phyloP scores from a whole-genome alignment of 805 yeast species.

The Zygosaccharomyces kombuchaensis region DNA sequence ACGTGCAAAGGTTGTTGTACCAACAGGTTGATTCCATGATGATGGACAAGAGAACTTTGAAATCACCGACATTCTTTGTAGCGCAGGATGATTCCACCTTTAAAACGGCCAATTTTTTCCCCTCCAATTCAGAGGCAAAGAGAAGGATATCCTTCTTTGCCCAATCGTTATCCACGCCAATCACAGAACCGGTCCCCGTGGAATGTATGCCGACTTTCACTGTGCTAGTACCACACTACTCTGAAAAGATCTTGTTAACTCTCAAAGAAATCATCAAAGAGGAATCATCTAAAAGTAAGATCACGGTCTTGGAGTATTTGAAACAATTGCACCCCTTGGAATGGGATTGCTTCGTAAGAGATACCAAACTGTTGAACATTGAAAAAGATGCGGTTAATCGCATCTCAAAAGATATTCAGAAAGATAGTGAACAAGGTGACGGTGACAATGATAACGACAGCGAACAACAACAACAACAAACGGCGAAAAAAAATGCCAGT shows the following conservation, averaged over 20 bases:
- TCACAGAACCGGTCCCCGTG: slow-evolving; percentile 65
- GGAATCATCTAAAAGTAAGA: slow-evolving; percentile 53
- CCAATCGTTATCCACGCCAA: slow-evolving; percentile 81
- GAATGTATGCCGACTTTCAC: slow-evolving; percentile 75
- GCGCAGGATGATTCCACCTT: slow-evolving; percentile 76
- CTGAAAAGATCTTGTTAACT: slow-evolving; percentile 73
- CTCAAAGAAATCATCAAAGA: slow-evolving; percentile 76
- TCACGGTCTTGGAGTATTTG: slow-evolving; percentile 72
- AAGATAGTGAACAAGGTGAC: slow-evolving; percentile 16
- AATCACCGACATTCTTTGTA: slow-evolving; percentile 74
- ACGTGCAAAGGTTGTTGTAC: slow-evolving; percentile 61
- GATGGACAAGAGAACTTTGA: slow-evolving; percentile 41
- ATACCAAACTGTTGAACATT: slow-evolving; percentile 60
- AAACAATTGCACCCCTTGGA: slow-evolving; percentile 68
- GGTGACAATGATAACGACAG: slow-evolving; percentile 33
- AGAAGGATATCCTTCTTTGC: slow-evolving; percentile 86
- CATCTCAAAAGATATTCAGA: slow-evolving; percentile 10
- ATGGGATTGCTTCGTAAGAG: slow-evolving; percentile 78
- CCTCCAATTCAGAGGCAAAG: slow-evolving; percentile 68
- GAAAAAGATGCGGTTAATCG: slow-evolving; percentile 39
- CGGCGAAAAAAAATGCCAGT: slow-evolving; percentile 30
- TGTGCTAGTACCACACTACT: slow-evolving; percentile 81
- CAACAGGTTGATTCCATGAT: slow-evolving; percentile 41
- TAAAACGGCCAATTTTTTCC: slow-evolving; percentile 50
- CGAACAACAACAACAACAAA: background rate